phyloP scores from a whole-genome alignment of 768 basidiomycete genomes.

The Tylopilus felleus region DNA sequence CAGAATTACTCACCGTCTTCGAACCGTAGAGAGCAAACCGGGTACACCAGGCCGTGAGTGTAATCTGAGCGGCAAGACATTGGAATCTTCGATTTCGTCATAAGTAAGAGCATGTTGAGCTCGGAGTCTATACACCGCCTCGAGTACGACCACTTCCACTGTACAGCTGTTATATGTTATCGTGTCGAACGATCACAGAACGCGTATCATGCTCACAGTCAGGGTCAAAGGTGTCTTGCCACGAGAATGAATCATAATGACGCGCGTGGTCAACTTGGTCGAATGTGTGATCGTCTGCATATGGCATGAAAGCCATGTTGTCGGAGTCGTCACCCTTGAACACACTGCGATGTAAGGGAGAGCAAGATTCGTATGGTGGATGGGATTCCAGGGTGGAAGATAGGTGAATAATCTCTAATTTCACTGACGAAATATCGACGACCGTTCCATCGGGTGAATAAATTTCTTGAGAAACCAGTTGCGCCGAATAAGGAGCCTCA shows the following conservation, averaged over 20 bases:
- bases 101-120: constrained; percentile 36
- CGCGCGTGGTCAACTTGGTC: constrained; percentile 36
- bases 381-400: constrained; percentile 21
- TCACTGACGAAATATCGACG: constrained; percentile 4
- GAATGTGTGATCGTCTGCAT: constrained; percentile 58
- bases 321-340: constrained; percentile 56
- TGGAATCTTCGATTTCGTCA: constrained; percentile 46
- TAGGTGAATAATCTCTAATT: constrained; percentile 16
- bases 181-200: constrained; percentile 11
- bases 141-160: constrained; percentile 52
- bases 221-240: constrained; percentile 44
- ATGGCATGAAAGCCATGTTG: constrained; percentile 58
- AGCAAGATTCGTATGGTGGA: constrained; percentile 55
- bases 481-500: neutral
- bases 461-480: constrained; percentile 6
- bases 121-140: constrained; percentile 45
- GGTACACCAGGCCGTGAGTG: constrained; percentile 22
- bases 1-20: constrained; percentile 19
- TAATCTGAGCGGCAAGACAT: constrained; percentile 42
- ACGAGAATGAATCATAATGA: constrained; percentile 46
- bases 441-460: constrained; percentile 19
- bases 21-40: constrained; percentile 26
- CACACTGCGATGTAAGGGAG: constrained; percentile 46
- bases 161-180: constrained; percentile 15
- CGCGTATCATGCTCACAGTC: constrained; percentile 35